Evolutionary conservation across 2,329 filamentous ascomycete genomes (phyloP).

Genomic region (Intubia oerlemansii): DNA sequence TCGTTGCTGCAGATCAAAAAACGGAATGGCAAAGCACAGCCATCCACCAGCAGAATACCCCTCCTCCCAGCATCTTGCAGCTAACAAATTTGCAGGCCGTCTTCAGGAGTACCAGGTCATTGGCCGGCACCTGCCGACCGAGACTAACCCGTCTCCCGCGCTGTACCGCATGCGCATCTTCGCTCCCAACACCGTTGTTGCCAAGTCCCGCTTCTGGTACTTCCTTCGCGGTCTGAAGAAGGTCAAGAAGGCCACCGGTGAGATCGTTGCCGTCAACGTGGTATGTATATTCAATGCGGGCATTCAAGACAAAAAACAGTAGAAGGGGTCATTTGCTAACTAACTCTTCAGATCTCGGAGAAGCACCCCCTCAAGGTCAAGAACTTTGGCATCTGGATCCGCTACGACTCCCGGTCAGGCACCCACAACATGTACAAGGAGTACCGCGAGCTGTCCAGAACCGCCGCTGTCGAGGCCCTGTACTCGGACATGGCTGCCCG

Average conservation of each 20-base stretch:
- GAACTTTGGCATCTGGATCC: constrained; percentile 99
- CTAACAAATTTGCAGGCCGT: too few species aligned
- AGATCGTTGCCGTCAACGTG: constrained; percentile 94
- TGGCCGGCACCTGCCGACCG: constrained; percentile 94
- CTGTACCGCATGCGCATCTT: constrained; percentile 99
- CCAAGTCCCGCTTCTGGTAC: constrained; percentile 99
- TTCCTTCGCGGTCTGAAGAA: constrained; percentile 98
- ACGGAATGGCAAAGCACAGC: too few species aligned
- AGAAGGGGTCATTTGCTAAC: too few species aligned
- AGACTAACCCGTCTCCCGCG: constrained; percentile 91
- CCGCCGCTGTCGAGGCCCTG: constrained; percentile 84
- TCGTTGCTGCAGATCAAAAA: too few species aligned
- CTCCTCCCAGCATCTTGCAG: too few species aligned
- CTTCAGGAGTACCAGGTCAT: constrained; percentile 99
- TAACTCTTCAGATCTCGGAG: constrained; percentile 91
- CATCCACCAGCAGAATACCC: too few species aligned
- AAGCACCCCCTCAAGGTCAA: constrained; percentile 99
- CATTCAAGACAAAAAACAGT: neutral
- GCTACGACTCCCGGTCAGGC: constrained; percentile 98
- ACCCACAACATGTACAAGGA: constrained; percentile 99
- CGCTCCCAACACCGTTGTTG: constrained; percentile 90
- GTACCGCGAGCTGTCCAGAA: constrained; percentile 97
- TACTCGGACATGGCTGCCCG: constrained; percentile 99
- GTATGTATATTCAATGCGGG: constrained; percentile 28
- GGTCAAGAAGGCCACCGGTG: constrained; percentile 99